Base-by-base conservation (phyloP, 176 grass and related monocot species). In the Neostapfia colusana region DNA sequence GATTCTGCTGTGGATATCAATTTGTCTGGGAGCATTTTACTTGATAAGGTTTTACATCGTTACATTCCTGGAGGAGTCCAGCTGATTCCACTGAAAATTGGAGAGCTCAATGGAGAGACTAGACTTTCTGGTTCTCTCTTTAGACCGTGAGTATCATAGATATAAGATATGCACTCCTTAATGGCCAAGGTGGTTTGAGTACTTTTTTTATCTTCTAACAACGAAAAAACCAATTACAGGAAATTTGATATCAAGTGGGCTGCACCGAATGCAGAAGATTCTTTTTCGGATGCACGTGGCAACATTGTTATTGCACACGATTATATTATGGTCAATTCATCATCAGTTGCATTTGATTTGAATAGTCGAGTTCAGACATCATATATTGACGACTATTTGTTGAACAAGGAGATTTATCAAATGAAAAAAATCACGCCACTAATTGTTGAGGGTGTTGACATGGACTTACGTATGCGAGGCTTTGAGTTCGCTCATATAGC, bases 231-330 rank as follows among this genome's bases (percentile, higher is more conserved):
- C 15, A 37, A n/a, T 61, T 70, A 42, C 77, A 98, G 95, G 87
- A 98, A 93, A 83, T 93, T 98, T 70, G 91, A 98, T 87, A 98
- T 98, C 79, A 98, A 98, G 75, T 98, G 95, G 95, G 89, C 88
- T 74, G 95, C 95, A 73, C 91, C 91, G 74, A 92, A 92, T 84
- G 95, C 91, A 63, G 95, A 98, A 89, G 91, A 92, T 73, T 94
- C 95, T 62, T 98, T 98, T 87, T 76, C 87, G 74, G 95, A 98
- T 88, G 95, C 91, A 42, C 91, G 89, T 26, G 95, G 91, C 74
- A 89, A 94, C 69, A 94, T 98, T 78, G 88, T 92, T 82, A 94
- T 98, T 51, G 84, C 89, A 73, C 89, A 98, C 77, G 91, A 98
- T 70, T 84, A 88, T 62, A 88, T 98, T 42, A 94, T 79, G 55